Evolutionary conservation across 2,329 filamentous ascomycete genomes (phyloP).

Genomic region (Chrysoporthe puriensis): DNA sequence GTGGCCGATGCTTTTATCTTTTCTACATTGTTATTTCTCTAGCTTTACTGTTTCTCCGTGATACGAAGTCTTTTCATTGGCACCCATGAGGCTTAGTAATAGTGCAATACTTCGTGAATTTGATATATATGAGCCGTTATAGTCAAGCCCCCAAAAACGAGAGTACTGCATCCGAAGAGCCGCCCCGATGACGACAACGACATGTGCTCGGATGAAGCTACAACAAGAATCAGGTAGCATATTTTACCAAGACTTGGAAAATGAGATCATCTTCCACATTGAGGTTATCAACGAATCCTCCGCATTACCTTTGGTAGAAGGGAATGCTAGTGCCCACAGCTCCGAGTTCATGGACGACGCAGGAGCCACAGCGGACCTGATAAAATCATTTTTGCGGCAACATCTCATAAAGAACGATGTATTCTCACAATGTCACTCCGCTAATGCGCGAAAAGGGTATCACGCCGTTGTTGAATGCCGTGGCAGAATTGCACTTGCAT

Average conservation of each 20-base stretch:
- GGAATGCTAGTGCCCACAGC: not conserved
- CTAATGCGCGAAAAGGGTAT: constrained; percentile 9
- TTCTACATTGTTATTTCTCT: not conserved
- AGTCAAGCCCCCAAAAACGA: no score
- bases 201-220: constrained; percentile 14
- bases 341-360: not conserved
- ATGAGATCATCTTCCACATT: constrained; percentile 15
- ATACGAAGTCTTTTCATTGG: not conserved
- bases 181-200: constrained; percentile 8
- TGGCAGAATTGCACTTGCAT: constrained; percentile 13
- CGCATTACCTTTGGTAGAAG: not conserved
- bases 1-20: not conserved
- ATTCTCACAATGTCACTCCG: not conserved
- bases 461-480: constrained; percentile 9
- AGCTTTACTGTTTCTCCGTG: not conserved
- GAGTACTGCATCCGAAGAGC: not conserved
- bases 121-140: no score
- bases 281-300: not conserved
- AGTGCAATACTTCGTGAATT: no score
- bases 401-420: constrained; percentile 13
- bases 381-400: constrained; percentile 12
- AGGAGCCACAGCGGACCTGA: constrained; percentile 9
- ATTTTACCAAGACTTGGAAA: constrained; percentile 10
- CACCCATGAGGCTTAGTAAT: no score
- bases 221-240: constrained; percentile 13